Base-by-base conservation (phyloP, 176 grass and related monocot genomes). In the Zea luxurians region DNA sequence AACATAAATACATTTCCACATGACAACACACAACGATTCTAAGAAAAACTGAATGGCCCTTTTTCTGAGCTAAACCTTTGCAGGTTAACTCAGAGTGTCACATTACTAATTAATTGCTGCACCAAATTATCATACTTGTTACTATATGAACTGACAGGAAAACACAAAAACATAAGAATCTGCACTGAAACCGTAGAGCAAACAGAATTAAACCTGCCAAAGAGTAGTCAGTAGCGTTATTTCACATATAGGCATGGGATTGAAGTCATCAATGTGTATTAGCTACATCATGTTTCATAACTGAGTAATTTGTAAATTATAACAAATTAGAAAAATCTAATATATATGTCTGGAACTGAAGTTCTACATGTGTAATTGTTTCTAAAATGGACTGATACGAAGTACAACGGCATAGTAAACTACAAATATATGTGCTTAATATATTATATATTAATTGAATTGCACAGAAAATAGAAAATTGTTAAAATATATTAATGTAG, bases 341-440 rank as follows among this genome's bases (percentile, higher is more conserved):
- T 15, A 70, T 71, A 15, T 63, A 15, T 63, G 8, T 36, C 13
- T 48, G 4, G 74, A 77, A 38, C 60, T 42, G 21, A 40, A 67
- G 17, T 74, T 48, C 13, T 62, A 45, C 64, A 34, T 18, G 18
- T 70, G 44, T 38, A 21, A 70, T 69, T 60, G 54, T 69, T 59
- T 77, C 43, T 16, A 34, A 61, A 66, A 53, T 62, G 57, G n/a
- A 38, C 17, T 66, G 40, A 15, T 69, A 50, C 48, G 75, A 80
- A 75, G 6, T 81, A 75, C 50, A 80, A 48, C 20, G 53, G 53
- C 18, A 48, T 20, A 83, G 53, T 40, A 77, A 81, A 78, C 36
- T 71, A 13, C 34, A 75, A 80, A 49, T 34, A 57, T 70, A 70
- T 13, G 37, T 53, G 45, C 69, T 41, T 50, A 53, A 40, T 53